These are phyloP conservation scores for Apiotrichum montevideense DNA, from an alignment of 1,284 basidiomycete species.

Conservation along the genomic window DNA sequence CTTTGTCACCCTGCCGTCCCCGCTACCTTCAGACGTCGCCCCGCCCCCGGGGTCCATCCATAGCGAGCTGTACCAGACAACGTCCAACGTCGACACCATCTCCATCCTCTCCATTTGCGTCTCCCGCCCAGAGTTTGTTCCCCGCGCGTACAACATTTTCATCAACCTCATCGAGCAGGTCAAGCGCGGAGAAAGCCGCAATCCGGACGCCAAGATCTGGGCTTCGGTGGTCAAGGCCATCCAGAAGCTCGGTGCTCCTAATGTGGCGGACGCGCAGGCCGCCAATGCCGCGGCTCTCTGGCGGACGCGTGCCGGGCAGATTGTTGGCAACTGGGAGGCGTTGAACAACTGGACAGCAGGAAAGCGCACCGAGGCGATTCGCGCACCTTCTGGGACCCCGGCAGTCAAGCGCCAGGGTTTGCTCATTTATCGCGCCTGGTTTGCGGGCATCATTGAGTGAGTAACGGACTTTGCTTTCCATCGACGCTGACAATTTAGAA, in stretches of 20 bases:
- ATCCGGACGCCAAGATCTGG: constrained; percentile 41
- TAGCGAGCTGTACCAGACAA: constrained; percentile 33
- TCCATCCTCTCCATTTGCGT: constrained; percentile 45
- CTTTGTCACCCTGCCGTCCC: constrained; percentile 19
- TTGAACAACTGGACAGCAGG: not conserved
- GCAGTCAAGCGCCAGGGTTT: constrained; percentile 29
- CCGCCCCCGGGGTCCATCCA: constrained; percentile 17
- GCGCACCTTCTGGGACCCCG: not conserved
- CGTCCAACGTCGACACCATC: constrained; percentile 36
- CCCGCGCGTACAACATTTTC: constrained; percentile 44
- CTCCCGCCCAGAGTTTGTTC: constrained; percentile 36
- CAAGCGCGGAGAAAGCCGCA: constrained; percentile 9
- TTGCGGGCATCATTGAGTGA: constrained; percentile 35
- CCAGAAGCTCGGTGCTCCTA: constrained; percentile 18
- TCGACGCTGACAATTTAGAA: constrained; percentile 13
- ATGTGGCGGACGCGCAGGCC: not conserved
- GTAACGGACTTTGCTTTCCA: constrained; percentile 6
- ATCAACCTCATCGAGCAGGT: constrained; percentile 31
- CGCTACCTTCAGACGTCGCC: constrained; percentile 25
- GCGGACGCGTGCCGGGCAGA: constrained; percentile 5
- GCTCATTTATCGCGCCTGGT: constrained; percentile 44
- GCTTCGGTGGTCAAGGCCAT: constrained; percentile 38
- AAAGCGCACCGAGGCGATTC: not conserved
- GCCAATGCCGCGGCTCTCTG: constrained; percentile 7
- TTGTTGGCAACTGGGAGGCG: constrained; percentile 31